A percentile compares a stretch with the other conserved stretches of the same genome.
Conservation (phyloP, 768 basidiomycete species). For the Mycena latifolia region DNA sequence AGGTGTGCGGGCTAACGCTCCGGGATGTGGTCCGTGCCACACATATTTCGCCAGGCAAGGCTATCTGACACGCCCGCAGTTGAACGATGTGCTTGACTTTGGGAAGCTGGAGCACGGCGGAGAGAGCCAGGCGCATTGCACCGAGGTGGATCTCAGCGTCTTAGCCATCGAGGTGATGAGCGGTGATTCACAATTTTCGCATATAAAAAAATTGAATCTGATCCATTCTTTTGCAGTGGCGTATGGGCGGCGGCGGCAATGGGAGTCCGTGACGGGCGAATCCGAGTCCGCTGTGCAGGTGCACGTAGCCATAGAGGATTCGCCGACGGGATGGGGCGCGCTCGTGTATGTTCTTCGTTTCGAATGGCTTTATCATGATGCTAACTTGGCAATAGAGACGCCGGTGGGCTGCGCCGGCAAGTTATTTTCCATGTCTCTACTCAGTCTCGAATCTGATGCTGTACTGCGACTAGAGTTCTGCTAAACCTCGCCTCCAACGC, state of each 20-base stretch:
- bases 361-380: background rate
- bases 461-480: constrained; percentile 1
- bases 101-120: constrained; percentile 22
- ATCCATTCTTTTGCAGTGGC: constrained; percentile 7
- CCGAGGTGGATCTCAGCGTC: constrained; percentile 19
- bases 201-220: background rate
- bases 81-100: constrained; percentile 24
- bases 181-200: background rate
- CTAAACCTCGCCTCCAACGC: constrained; percentile 25
- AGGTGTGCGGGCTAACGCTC: constrained; percentile 22
- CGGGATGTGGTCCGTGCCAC: constrained; percentile 16
- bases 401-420: constrained; percentile 19
- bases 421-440: background rate
- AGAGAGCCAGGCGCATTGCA: constrained; percentile 8
- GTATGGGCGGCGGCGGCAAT: constrained; percentile 21
- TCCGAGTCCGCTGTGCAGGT: constrained; percentile 14
- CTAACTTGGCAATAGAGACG: constrained; percentile 12
- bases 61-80: background rate
- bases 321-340: constrained; percentile 17
- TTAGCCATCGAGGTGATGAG: constrained; percentile 15
- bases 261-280: constrained; percentile 16
- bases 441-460: background rate
- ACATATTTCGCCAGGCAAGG: too few species aligned
- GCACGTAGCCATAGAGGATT: constrained; percentile 19
- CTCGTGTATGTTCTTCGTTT: constrained; percentile 2